phyloP scores from a whole-genome alignment of 768 basidiomycete species.

The Leccinum subtestaceum region DNA sequence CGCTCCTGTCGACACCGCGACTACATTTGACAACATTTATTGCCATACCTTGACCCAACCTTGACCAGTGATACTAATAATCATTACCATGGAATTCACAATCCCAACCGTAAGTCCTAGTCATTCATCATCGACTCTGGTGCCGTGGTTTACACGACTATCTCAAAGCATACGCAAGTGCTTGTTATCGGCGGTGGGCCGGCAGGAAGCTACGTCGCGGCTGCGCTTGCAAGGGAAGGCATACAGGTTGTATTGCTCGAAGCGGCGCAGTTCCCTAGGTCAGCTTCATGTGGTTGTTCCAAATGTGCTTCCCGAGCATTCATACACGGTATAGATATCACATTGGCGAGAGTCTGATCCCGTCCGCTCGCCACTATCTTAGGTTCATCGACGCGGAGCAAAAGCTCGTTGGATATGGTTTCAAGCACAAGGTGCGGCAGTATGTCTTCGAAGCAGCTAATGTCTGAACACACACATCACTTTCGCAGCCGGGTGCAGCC shows the following conservation, averaged over 20 bases:
- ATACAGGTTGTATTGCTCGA: slow-evolving; percentile 57
- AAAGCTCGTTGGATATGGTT: slow-evolving; percentile 42
- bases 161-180: slow-evolving; percentile 25
- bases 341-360: slow-evolving; percentile 47
- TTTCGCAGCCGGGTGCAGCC: slow-evolving; percentile 52
- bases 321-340: slow-evolving; percentile 37
- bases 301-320: neutral
- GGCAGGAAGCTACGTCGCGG: slow-evolving; percentile 54
- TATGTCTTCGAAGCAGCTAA: neutral
- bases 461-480: neutral
- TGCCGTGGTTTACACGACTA: neutral
- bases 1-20: neutral
- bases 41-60: too few species aligned
- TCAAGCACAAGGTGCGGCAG: slow-evolving; percentile 42
- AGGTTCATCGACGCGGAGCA: slow-evolving; percentile 50
- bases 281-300: neutral
- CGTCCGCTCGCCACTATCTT: slow-evolving; percentile 52
- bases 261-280: slow-evolving; percentile 55
- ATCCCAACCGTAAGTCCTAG: slow-evolving; percentile 23
- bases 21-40: neutral
- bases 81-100: slow-evolving; percentile 7
- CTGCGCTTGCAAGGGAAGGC: slow-evolving; percentile 55
- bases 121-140: neutral
- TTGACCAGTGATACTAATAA: neutral
- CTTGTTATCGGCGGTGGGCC: slow-evolving; percentile 63